Evolutionary conservation across 148 eudicot species (phyloP).

Genomic region (Chenopodium album): DNA sequence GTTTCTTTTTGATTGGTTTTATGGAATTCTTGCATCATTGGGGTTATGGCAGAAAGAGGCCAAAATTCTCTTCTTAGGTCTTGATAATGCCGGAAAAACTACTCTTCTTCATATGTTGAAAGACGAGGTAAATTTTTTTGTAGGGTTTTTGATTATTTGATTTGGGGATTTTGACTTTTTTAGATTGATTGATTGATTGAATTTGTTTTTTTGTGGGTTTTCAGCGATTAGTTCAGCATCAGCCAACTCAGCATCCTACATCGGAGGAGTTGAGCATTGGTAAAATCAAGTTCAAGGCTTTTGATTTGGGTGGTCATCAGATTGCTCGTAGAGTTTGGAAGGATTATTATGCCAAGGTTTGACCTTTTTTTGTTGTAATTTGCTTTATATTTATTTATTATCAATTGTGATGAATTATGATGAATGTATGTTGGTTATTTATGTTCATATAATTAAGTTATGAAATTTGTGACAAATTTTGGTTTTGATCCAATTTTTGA

Average conservation of each 20-base stretch:
- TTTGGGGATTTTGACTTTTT: neutral
- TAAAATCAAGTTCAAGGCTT: slow-evolving; percentile 75
- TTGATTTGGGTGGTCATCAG: slow-evolving; percentile 87
- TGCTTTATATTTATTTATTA: neutral
- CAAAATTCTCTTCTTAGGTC: slow-evolving; percentile 48
- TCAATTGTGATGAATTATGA: neutral
- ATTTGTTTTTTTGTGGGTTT: neutral
- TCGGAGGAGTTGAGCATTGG: slow-evolving; percentile 78
- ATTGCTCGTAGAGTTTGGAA: slow-evolving; percentile 79
- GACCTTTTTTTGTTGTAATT: neutral
- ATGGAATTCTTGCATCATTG: slow-evolving; percentile 38
- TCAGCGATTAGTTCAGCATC: slow-evolving; percentile 72
- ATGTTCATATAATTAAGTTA: neutral
- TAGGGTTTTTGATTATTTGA: neutral
- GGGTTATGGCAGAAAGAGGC: slow-evolving; percentile 52
- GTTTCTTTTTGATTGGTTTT: slow-evolving; percentile 50
- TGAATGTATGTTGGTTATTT: slow-evolving; percentile 5
- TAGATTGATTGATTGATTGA: slow-evolving; percentile 14
- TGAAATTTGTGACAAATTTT: neutral
- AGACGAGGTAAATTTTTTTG: slow-evolving; percentile 34
- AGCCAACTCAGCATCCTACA: slow-evolving; percentile 76
- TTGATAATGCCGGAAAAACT: slow-evolving; percentile 52
- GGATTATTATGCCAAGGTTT: slow-evolving; percentile 72
- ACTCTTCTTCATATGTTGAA: slow-evolving; percentile 50
- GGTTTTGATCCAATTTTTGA: neutral